Percentiles rank a stretch among this genome's conserved stretches.
phyloP scores from a whole-genome alignment of 176 grass and related monocot species.

The Carex scoparia region DNA sequence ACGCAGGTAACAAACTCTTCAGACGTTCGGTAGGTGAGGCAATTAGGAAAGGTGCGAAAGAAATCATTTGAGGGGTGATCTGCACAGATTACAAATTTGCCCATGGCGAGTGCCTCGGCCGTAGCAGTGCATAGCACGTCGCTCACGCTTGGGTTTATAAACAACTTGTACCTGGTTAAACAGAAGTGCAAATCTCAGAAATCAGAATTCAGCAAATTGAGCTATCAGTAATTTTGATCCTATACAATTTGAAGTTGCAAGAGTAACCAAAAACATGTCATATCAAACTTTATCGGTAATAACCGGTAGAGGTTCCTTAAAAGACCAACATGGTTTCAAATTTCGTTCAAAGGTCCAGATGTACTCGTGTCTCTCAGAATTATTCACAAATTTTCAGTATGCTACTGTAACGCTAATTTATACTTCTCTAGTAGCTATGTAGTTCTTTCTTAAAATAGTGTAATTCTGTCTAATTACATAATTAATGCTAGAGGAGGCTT shows the following conservation, averaged over 20 bases:
- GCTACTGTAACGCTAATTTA: neutral
- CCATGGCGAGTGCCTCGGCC: constrained; percentile 76
- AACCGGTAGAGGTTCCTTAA: neutral
- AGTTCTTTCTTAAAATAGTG: neutral
- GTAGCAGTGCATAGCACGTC: constrained; percentile 82
- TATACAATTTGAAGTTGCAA: neutral
- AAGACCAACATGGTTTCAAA: neutral
- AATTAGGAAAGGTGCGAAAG: constrained; percentile 79
- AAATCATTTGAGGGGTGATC: constrained; percentile 95
- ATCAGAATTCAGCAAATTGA: neutral
- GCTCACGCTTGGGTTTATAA: constrained; percentile 85
- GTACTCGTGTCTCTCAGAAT: neutral
- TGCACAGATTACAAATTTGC: constrained; percentile 83
- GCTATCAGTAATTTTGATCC: neutral
- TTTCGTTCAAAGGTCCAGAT: neutral
- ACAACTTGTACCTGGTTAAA: constrained; percentile 78
- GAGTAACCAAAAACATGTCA: neutral
- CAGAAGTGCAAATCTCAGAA: constrained; percentile 7
- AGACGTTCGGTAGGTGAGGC: constrained; percentile 59
- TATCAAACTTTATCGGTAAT: neutral
- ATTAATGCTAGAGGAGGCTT: neutral
- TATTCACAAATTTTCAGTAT: neutral
- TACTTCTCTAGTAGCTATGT: neutral
- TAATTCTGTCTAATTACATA: neutral
- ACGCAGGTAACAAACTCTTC: constrained; percentile 71